Evolutionary conservation across 306 rosid genomes (phyloP).

Genomic region (Quercus wislizeni): DNA sequence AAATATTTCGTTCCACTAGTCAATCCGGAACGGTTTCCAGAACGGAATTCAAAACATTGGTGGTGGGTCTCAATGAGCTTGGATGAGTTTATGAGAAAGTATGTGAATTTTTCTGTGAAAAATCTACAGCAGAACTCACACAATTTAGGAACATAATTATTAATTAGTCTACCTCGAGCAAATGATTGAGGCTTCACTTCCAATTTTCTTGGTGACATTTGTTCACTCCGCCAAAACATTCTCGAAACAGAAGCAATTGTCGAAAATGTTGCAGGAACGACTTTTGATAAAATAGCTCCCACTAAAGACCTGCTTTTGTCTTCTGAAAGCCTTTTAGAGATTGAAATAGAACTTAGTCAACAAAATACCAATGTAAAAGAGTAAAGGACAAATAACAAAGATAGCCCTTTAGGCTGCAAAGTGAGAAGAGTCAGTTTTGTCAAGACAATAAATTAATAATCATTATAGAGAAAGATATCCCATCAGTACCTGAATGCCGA

Average conservation of each 20-base stretch:
- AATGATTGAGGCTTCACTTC: slow-evolving; percentile 69
- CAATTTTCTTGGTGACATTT: slow-evolving; percentile 52
- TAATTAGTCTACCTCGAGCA: slow-evolving; percentile 69
- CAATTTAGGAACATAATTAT: neutral
- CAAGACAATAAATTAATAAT: neutral
- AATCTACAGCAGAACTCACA: too few species aligned
- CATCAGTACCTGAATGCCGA: slow-evolving; percentile 84
- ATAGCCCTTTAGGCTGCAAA: neutral
- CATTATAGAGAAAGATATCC: slow-evolving; percentile 10
- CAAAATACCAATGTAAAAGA: slow-evolving; percentile 9
- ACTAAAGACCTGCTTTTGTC: slow-evolving; percentile 85
- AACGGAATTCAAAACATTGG: too few species aligned
- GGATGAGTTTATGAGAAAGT: too few species aligned
- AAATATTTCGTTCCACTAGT: too few species aligned
- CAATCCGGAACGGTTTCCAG: too few species aligned
- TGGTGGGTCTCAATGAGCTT: too few species aligned
- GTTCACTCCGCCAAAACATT: slow-evolving; percentile 83
- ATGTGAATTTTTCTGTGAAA: too few species aligned
- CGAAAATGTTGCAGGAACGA: slow-evolving; percentile 86
- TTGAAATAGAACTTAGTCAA: slow-evolving; percentile 28
- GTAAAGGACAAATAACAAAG: neutral
- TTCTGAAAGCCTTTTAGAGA: slow-evolving; percentile 71
- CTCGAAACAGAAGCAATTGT: slow-evolving; percentile 88
- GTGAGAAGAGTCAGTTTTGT: neutral
- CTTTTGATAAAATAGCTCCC: slow-evolving; percentile 91